Evolutionary conservation across 495 filamentous ascomycete species (phyloP).

Genomic region (Trichocladium uniseriatum): DNA sequence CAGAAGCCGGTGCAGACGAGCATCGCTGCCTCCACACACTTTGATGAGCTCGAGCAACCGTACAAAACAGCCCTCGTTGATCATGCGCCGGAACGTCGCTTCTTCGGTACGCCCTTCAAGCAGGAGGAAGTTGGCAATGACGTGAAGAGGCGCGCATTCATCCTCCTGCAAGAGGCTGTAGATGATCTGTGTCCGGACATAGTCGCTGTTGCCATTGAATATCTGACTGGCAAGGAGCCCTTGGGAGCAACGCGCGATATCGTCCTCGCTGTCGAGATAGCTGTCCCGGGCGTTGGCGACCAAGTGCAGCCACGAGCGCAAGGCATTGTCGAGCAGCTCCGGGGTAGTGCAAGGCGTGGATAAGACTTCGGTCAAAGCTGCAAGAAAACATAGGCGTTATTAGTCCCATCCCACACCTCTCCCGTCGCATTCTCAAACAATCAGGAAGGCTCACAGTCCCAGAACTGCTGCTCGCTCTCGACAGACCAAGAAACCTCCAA

Average conservation of each 20-base stretch:
- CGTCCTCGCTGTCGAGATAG: conserved; percentile 75
- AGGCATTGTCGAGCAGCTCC: conserved; percentile 73
- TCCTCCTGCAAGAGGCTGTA: conserved; percentile 91
- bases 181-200: conserved; percentile 87
- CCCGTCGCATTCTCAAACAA: no score
- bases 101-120: conserved; percentile 81
- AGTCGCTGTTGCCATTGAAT: conserved; percentile 65
- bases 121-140: conserved; percentile 79
- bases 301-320: conserved; percentile 75
- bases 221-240: conserved; percentile 66
- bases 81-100: conserved; percentile 74
- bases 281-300: conserved; percentile 72
- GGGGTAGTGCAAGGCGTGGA: conserved; percentile 59
- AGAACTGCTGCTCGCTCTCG: conserved; percentile 87
- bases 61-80: conserved; percentile 71
- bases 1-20: conserved; percentile 66
- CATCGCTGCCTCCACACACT: conserved; percentile 50
- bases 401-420: not conserved
- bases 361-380: conserved; percentile 78
- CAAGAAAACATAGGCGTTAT: not conserved
- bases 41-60: conserved; percentile 76
- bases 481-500: conserved; percentile 57
- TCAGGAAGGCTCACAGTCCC: conserved; percentile 63
- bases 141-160: conserved; percentile 62
- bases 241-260: conserved; percentile 75